phyloP scores from a whole-genome alignment of 1,139 yeast genomes.

The Torulaspora pretoriensis region DNA sequence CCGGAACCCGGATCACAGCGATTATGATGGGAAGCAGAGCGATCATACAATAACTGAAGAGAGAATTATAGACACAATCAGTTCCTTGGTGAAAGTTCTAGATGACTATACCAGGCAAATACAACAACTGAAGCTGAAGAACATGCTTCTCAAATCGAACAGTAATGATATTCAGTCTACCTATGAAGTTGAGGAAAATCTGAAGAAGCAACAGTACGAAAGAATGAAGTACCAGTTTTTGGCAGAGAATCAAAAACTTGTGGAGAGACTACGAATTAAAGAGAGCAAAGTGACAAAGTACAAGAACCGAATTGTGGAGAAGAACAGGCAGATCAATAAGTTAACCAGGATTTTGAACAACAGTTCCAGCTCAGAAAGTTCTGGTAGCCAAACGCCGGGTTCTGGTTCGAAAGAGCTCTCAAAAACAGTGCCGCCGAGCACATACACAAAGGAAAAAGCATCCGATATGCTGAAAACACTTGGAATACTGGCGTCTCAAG shows the following conservation, averaged over 20 bases:
- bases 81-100: slow-evolving; percentile 17
- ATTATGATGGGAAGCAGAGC: slow-evolving; percentile 1
- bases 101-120: slow-evolving; percentile 23
- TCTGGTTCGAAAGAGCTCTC: slow-evolving; percentile 4
- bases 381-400: slow-evolving; percentile 6
- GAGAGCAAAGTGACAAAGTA: slow-evolving; percentile 43
- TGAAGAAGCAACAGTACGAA: slow-evolving; percentile 47
- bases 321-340: slow-evolving; percentile 41
- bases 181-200: slow-evolving; percentile 44
- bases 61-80: slow-evolving; percentile 13
- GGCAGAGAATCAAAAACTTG: slow-evolving; percentile 37
- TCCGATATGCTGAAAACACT: slow-evolving; percentile 43
- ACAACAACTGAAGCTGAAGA: slow-evolving; percentile 35
- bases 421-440: slow-evolving; percentile 5
- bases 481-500: slow-evolving; percentile 47
- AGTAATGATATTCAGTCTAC: slow-evolving; percentile 41
- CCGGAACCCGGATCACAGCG: not conserved
- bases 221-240: slow-evolving; percentile 39
- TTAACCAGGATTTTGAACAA: slow-evolving; percentile 30
- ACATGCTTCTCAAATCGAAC: slow-evolving; percentile 20
- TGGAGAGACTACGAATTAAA: slow-evolving; percentile 40
- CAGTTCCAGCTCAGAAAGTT: slow-evolving; percentile 10
- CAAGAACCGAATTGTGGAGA: slow-evolving; percentile 40
- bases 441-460: slow-evolving; percentile 14
- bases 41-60: slow-evolving; percentile 6